These are phyloP conservation scores for Aureobasidium sp. DNA, from an alignment of 2,329 filamentous ascomycete genomes.

Conservation along the genomic window DNA sequence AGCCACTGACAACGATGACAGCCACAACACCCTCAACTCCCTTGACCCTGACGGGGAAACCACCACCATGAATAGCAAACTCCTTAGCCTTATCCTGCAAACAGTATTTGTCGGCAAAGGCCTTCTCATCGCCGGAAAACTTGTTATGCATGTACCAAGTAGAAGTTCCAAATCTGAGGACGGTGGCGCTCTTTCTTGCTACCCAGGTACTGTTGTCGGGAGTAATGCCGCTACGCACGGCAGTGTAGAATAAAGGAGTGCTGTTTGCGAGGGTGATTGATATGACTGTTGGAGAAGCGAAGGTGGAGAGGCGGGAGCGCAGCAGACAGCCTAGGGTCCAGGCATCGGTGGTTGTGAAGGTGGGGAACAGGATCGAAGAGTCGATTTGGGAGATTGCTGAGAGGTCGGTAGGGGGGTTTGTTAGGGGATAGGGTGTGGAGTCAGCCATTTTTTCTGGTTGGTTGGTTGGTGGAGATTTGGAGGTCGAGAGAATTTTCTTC, in stretches of 20 bases:
- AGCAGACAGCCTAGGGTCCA: slow-evolving; percentile 58
- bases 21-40: slow-evolving; percentile 70
- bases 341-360: slow-evolving; percentile 57
- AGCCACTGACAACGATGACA: slow-evolving; percentile 65
- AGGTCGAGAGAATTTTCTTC: no score
- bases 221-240: slow-evolving; percentile 56
- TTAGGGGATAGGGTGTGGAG: slow-evolving; percentile 4
- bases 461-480: neutral
- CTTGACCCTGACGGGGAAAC: slow-evolving; percentile 60
- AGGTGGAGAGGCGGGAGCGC: slow-evolving; percentile 51
- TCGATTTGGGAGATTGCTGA: slow-evolving; percentile 25
- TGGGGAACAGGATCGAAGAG: slow-evolving; percentile 35
- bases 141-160: slow-evolving; percentile 67
- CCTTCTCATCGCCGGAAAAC: slow-evolving; percentile 53
- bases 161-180: slow-evolving; percentile 48
- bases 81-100: slow-evolving; percentile 47
- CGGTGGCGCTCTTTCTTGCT: slow-evolving; percentile 60
- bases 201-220: slow-evolving; percentile 54
- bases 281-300: slow-evolving; percentile 50
- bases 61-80: slow-evolving; percentile 74
- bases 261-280: slow-evolving; percentile 54
- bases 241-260: slow-evolving; percentile 61
- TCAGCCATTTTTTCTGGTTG: neutral
- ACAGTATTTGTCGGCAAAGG: slow-evolving; percentile 57
- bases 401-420: slow-evolving; percentile 15